These are phyloP conservation scores for Selenicereus undatus DNA, from an alignment of 148 eudicot species.

Conservation along the genomic window DNA sequence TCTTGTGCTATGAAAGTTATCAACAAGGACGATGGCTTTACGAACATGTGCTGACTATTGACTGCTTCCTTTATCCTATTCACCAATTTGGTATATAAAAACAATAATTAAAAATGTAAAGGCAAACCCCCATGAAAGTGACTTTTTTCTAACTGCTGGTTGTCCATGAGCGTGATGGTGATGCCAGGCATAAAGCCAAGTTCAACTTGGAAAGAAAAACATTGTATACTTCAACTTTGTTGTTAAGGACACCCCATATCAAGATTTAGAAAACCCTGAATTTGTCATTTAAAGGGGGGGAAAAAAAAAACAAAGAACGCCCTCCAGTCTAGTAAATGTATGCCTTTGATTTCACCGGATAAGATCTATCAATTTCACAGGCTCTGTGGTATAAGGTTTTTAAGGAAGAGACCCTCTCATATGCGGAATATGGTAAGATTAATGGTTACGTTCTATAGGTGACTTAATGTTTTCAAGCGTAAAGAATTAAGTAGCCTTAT, in stretches of 20 bases:
- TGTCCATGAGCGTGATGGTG: background rate
- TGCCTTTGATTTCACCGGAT: too few relatives aligned
- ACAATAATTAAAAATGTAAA: background rate
- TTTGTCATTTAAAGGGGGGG: too few relatives aligned
- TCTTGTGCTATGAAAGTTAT: background rate
- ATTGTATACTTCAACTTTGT: background rate
- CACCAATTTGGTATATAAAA: background rate
- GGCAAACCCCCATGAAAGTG: background rate
- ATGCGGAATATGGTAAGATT: too few relatives aligned
- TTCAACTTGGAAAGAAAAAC: background rate
- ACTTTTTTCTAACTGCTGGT: background rate
- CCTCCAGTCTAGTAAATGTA: too few relatives aligned
- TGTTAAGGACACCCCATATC: too few relatives aligned
- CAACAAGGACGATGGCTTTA: background rate
- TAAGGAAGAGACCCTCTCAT: too few relatives aligned
- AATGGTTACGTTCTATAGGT: too few relatives aligned
- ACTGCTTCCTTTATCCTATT: background rate
- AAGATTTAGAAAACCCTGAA: background rate
- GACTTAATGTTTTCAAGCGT: too few relatives aligned
- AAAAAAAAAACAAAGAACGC: too few relatives aligned
- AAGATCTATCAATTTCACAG: too few relatives aligned
- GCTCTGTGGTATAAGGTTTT: too few relatives aligned
- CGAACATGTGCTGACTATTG: background rate
- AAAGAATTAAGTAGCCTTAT: too few relatives aligned
- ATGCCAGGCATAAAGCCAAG: slow-evolving; percentile 4